Base-by-base conservation (phyloP, 148 eudicot species). In the Camellia sinensis region DNA sequence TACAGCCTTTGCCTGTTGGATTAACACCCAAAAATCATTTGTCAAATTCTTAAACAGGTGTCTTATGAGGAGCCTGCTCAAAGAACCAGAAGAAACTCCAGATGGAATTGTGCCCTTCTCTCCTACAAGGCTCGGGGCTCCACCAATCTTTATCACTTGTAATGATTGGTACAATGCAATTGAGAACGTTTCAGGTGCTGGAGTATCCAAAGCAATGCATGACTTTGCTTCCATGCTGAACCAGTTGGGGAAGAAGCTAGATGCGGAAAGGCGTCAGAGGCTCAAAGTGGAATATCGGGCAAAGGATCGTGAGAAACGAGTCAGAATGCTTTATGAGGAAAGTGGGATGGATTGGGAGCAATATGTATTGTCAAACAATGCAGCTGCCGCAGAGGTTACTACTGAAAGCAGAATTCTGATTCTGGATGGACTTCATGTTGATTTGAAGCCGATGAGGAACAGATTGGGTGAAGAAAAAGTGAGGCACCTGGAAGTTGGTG, bases 51-150 rank as follows among this genome's bases (percentile, higher is more conserved):
- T 75, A n/a, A 60, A 75, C n/a, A 40, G 67, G 40, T 75, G 78
- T 21, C 67, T 75, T 17, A 40, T 41, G 52, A 75, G 60, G 67
- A 43, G 67, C 67, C 67, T 75, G 52, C 67, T 60, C 15, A 53
- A 60, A 18, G 67, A 75, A 75, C 78, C 67, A 41, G 78, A 75
- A 14, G 77, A 74, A 8, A 75, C 78, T 1, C 7, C 66, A 1
- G 78, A 75, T 75, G 78, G 67, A 60, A 75, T 43, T 60, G 67
- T 40, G 2, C 66, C 78, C 3, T 75, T 59, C 54, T 75, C 78
- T 43, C 67, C 78, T 12, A 45, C 54, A 9, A 60, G 44, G 21
- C 67, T 75, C 10, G 78, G 67, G 67, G 78, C 67, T 18, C 78
- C 78, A 5, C 7, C 78, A 4, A 60, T 75, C 3, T 75, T 75